These are phyloP conservation scores for Cucumis melo DNA, from an alignment of 306 rosid species.

Conservation along the genomic window DNA sequence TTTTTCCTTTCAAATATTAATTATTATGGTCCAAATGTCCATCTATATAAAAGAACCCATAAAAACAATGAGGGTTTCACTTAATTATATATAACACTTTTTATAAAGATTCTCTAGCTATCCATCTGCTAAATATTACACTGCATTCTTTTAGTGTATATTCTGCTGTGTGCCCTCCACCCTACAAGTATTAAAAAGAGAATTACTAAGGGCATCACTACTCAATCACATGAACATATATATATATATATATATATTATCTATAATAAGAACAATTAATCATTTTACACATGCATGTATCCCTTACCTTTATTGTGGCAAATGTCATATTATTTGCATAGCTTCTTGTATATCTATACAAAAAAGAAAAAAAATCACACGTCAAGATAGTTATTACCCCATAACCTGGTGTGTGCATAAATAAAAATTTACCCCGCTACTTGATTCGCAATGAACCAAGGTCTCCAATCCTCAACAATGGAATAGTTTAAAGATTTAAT, in stretches of 20 bases:
- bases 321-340: neutral
- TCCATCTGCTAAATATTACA: neutral
- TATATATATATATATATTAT: too few species aligned
- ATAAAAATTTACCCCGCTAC: constrained; percentile 11
- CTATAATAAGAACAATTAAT: too few species aligned
- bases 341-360: constrained; percentile 2
- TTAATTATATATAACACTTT: too few species aligned
- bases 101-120: neutral
- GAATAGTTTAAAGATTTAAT: constrained; percentile 17
- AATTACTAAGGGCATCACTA: neutral
- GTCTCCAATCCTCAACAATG: constrained; percentile 20
- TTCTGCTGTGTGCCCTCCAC: constrained; percentile 1
- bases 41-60: too few species aligned
- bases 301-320: constrained; percentile 6
- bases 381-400: neutral
- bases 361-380: neutral
- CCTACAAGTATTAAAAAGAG: neutral
- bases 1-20: too few species aligned
- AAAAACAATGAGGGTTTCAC: too few species aligned
- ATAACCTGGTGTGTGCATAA: too few species aligned
- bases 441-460: constrained; percentile 23
- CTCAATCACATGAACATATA: neutral
- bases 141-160: neutral
- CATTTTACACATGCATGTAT: neutral
- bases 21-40: too few species aligned